Evolutionary conservation across 805 yeast species (phyloP).

Genomic region (Dipodascus albidus): DNA sequence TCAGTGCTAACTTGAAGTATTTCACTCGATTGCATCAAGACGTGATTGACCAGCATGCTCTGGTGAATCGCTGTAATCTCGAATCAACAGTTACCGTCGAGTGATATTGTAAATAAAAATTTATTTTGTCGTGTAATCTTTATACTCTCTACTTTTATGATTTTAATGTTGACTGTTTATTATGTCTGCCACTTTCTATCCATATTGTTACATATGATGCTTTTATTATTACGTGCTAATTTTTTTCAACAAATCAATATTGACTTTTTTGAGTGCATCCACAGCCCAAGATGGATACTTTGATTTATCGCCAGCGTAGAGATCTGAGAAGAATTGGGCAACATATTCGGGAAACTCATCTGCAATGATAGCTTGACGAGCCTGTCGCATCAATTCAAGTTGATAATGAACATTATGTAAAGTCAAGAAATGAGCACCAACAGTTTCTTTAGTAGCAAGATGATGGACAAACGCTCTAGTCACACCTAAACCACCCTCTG

Average conservation of each 20-base stretch:
- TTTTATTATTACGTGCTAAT: no score
- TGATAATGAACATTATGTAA: conserved; percentile 34
- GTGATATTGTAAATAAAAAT: background rate
- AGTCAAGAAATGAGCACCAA: conserved; percentile 33
- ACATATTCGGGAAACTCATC: conserved; percentile 30
- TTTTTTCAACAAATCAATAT: conserved; percentile 19
- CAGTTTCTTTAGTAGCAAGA: conserved; percentile 31
- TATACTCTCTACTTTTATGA: background rate
- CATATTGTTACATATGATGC: background rate
- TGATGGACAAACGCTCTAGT: conserved; percentile 29
- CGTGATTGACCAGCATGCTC: conserved; percentile 31
- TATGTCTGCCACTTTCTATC: background rate
- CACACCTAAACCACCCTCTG: conserved; percentile 26
- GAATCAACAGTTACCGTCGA: conserved; percentile 5
- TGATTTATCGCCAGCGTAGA: conserved; percentile 23
- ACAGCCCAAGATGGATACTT: conserved; percentile 33
- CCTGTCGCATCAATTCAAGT: conserved; percentile 30
- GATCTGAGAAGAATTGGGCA: conserved; percentile 23
- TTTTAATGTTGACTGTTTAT: background rate
- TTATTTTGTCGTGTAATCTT: background rate
- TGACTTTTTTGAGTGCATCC: conserved; percentile 28
- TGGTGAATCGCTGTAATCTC: conserved; percentile 29
- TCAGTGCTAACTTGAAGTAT: conserved; percentile 44
- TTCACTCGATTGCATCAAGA: conserved; percentile 40
- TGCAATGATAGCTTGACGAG: conserved; percentile 28